Conservation (phyloP, 2,329 filamentous ascomycete species). For the Bimuria novae-zelandiae region DNA sequence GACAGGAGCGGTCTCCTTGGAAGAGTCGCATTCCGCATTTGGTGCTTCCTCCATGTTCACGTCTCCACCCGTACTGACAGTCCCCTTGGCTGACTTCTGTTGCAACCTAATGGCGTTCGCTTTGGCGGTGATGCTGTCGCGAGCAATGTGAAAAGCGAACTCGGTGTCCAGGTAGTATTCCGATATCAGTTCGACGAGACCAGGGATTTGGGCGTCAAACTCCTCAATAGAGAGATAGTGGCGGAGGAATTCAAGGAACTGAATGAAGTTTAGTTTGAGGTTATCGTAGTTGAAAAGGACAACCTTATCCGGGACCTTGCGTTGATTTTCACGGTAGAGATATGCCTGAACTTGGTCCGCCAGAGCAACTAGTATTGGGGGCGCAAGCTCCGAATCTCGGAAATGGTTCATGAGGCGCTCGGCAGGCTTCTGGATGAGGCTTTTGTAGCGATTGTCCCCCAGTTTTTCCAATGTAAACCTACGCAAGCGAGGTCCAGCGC, state of each 20-base stretch:
- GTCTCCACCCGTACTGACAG: constrained; percentile 56
- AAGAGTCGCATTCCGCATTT: constrained; percentile 8
- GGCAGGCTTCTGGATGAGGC: constrained; percentile 62
- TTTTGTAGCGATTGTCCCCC: constrained; percentile 80
- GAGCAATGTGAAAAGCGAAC: constrained; percentile 82
- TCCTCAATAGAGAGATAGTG: constrained; percentile 75
- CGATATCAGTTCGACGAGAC: constrained; percentile 71
- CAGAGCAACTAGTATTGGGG: constrained; percentile 84
- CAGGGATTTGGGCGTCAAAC: constrained; percentile 79
- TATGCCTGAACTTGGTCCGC: constrained; percentile 90
- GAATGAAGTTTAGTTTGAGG: constrained; percentile 79
- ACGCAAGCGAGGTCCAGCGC: constrained; percentile 78
- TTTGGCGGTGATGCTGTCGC: constrained; percentile 66
- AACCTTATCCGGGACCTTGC: constrained; percentile 84
- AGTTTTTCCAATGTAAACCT: constrained; percentile 77
- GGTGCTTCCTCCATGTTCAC: constrained; percentile 32
- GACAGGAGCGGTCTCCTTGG: constrained; percentile 7
- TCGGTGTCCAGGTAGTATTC: constrained; percentile 80
- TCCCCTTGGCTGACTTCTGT: constrained; percentile 12
- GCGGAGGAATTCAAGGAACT: constrained; percentile 88
- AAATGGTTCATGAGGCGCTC: constrained; percentile 80
- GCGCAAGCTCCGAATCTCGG: constrained; percentile 75
- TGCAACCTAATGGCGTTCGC: constrained; percentile 44
- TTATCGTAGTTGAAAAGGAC: constrained; percentile 88
- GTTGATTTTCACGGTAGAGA: constrained; percentile 73